Evolutionary conservation across 78 protist genomes (phyloP), one percentile per base, ranked within the genome.

Genomic region (Ministeria vibrans): DNA sequence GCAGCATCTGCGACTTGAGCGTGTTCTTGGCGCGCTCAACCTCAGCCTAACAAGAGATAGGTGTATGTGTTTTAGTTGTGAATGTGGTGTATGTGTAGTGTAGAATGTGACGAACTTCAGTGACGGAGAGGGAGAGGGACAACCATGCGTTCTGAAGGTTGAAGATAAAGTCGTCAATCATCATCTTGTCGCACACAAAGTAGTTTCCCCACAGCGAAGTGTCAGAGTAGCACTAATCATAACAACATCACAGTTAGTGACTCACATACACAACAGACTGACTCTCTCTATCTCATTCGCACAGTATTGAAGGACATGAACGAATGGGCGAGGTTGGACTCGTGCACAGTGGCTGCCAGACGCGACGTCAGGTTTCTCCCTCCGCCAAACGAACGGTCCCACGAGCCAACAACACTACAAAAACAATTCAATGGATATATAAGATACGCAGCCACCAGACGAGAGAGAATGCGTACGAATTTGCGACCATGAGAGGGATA

Each of bases 121-220:
- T 68, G 32, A 49, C 74, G 74, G n/a, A 23, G 72, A 30, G 32
- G 64, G 75, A 68, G 32, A 93, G 81, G 78, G 90, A 64, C 63
- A 83, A 74, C 87, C 79, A 77, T 83, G 90, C 93, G 28, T 79
- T 41, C 62, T 86, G 55, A 83, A 87, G 44, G 49, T 69, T 87
- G 53, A 39, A 68, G 42, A 86, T 18, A 20, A 77, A 9, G 59
- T 92, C 94, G 43, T 92, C 93, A 30, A 83, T n/a, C 34, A 39
- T 53, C 39, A 39, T 63, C 34, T 79, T 79, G 38, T 62, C 72
- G 39, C 87, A 61, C 45, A 91, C 90, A 34, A 82, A 38, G 81
- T 93, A 83, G 75, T 80, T 66, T 34, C 99, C 99, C 69, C 93
- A 95, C 45, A 97, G 86, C 53, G 96, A 93, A 7, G 96, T 95